These are phyloP conservation scores for Choanephora cucurbitarum DNA, from an alignment of 371 early-diverging fungal genomes.

Conservation along the genomic window DNA sequence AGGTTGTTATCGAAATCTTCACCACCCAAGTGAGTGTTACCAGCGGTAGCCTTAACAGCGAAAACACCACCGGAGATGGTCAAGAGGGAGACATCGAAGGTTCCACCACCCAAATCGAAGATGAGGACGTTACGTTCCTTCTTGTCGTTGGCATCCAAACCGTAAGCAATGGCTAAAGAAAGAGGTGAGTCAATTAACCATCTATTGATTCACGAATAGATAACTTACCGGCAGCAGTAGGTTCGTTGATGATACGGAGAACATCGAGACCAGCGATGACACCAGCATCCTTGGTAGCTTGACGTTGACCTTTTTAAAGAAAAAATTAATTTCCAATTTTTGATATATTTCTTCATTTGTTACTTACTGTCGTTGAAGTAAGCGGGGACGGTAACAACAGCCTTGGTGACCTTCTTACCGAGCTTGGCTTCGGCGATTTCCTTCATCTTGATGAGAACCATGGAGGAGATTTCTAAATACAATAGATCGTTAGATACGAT, in stretches of 20 bases:
- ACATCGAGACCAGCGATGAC: slow-evolving; percentile 77
- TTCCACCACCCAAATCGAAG: slow-evolving; percentile 95
- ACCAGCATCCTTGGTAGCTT: slow-evolving; percentile 84
- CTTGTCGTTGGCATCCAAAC: slow-evolving; percentile 72
- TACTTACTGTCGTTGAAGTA: slow-evolving; percentile 60
- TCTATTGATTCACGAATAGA: background rate
- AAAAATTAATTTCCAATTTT: slow-evolving; percentile 31
- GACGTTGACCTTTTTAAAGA: slow-evolving; percentile 81
- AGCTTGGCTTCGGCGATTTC: slow-evolving; percentile 86
- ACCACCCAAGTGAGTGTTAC: slow-evolving; percentile 95
- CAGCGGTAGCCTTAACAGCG: slow-evolving; percentile 92
- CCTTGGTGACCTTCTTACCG: slow-evolving; percentile 77
- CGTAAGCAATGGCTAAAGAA: slow-evolving; percentile 83
- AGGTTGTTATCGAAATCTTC: slow-evolving; percentile 95
- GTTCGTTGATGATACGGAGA: slow-evolving; percentile 90
- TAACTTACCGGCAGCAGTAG: slow-evolving; percentile 77
- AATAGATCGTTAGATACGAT: background rate
- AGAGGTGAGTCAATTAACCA: background rate
- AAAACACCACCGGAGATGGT: slow-evolving; percentile 87
- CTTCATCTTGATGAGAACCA: slow-evolving; percentile 91
- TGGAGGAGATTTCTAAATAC: slow-evolving; percentile 75
- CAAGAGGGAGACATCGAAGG: slow-evolving; percentile 81
- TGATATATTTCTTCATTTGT: background rate
- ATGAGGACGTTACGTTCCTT: slow-evolving; percentile 86
- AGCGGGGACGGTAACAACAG: slow-evolving; percentile 95